These are phyloP conservation scores for Coemansia aciculifera DNA, from an alignment of 192 early-diverging fungal species.

Conservation along the genomic window DNA sequence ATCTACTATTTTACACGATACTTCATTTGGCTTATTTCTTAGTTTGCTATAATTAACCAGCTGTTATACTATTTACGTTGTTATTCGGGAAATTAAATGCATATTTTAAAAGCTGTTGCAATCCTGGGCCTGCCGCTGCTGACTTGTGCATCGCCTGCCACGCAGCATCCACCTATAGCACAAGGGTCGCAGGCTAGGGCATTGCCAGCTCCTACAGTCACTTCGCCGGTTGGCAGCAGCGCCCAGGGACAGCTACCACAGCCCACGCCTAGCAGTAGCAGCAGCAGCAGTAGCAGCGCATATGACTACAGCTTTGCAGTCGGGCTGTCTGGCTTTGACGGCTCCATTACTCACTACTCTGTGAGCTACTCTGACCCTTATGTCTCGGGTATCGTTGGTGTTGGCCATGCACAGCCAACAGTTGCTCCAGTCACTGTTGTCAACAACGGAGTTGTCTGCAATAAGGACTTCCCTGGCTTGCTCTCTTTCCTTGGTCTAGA, in stretches of 20 bases:
- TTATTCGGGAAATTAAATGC: background rate
- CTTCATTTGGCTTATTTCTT: background rate
- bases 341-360: constrained; percentile 44
- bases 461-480: constrained; percentile 33
- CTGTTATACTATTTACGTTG: background rate
- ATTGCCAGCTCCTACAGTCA: background rate
- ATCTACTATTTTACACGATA: background rate
- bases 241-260: background rate
- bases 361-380: constrained; percentile 51
- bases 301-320: constrained; percentile 43
- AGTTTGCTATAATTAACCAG: background rate
- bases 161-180: background rate
- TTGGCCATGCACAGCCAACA: constrained; percentile 30
- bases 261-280: background rate
- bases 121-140: background rate
- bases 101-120: background rate
- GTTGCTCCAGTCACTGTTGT: constrained; percentile 13
- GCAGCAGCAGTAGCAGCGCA: background rate
- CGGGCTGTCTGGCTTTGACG: constrained; percentile 39
- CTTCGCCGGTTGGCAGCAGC: background rate
- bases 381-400: constrained; percentile 40
- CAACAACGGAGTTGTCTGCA: constrained; percentile 23
- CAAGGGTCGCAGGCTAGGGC: background rate
- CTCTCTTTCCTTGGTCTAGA: constrained; percentile 34
- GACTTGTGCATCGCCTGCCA: background rate